These are phyloP conservation scores for Aspergillus novofumigatus DNA, from an alignment of 2,329 filamentous ascomycete genomes.

Conservation along the genomic window DNA sequence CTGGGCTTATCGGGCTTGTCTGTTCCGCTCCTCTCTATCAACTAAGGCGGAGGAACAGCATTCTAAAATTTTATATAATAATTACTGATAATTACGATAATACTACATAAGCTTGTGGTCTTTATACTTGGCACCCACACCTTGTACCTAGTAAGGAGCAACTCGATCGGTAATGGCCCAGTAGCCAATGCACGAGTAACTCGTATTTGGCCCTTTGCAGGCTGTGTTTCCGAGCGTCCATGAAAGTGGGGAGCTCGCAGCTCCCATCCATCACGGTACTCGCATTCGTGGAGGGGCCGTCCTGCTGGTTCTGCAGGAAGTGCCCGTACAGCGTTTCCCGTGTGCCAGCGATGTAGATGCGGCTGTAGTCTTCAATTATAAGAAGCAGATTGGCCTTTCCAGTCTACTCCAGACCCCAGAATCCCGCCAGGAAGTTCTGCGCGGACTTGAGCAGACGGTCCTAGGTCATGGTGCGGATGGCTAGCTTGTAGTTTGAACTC, in stretches of 20 bases:
- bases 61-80: too few species aligned
- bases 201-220: slow-evolving; percentile 60
- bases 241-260: slow-evolving; percentile 67
- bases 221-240: slow-evolving; percentile 59
- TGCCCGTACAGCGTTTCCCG: slow-evolving; percentile 65
- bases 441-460: slow-evolving; percentile 73
- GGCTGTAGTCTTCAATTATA: slow-evolving; percentile 62
- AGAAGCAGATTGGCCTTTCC: slow-evolving; percentile 68
- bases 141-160: too few species aligned
- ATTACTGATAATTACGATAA: too few species aligned
- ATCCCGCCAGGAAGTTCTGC: slow-evolving; percentile 74
- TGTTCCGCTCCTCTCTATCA: too few species aligned
- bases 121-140: too few species aligned
- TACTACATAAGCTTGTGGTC: too few species aligned
- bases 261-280: slow-evolving; percentile 59
- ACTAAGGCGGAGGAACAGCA: too few species aligned
- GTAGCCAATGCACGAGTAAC: slow-evolving; percentile 60
- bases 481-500: slow-evolving; percentile 58
- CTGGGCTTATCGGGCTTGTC: background rate
- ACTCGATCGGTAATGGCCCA: slow-evolving; percentile 9
- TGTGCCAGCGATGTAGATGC: background rate
- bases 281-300: slow-evolving; percentile 69
- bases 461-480: slow-evolving; percentile 72
- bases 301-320: slow-evolving; percentile 69
- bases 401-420: too few species aligned